These are phyloP conservation scores for Mercurialis annua DNA, from an alignment of 345 rosid species.

Conservation along the genomic window DNA sequence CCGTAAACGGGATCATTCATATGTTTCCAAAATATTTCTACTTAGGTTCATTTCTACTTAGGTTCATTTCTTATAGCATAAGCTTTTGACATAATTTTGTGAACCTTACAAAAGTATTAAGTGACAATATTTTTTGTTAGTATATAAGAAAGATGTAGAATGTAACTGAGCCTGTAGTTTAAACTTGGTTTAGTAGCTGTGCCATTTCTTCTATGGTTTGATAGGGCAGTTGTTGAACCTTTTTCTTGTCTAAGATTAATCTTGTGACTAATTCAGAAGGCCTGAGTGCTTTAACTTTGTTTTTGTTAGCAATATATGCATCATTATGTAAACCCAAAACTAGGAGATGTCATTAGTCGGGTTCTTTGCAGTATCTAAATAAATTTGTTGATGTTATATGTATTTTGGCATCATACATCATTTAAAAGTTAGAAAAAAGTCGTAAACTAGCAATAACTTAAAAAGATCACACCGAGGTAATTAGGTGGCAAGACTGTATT, in stretches of 20 bases:
- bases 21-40: neutral
- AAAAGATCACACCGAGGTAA: no score
- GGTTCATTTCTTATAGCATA: neutral
- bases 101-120: neutral
- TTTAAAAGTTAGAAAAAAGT: neutral
- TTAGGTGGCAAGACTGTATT: no score
- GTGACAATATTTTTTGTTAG: neutral
- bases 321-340: conserved; percentile 42
- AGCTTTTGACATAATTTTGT: neutral
- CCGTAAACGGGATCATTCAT: no score
- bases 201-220: conserved; percentile 25
- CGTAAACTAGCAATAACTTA: neutral
- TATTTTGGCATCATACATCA: no score
- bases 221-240: conserved; percentile 14
- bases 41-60: no score
- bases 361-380: neutral
- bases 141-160: neutral
- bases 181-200: conserved; percentile 19
- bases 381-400: neutral
- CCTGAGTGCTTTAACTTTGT: conserved; percentile 25
- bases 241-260: conserved; percentile 25
- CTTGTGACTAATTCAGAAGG: conserved; percentile 19
- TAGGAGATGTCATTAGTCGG: conserved; percentile 5
- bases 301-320: conserved; percentile 44
- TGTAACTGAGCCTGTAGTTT: neutral